A percentile compares a stretch with the other conserved stretches of the same genome.
These are phyloP conservation scores for Clonostachys solani DNA, from an alignment of 2,329 filamentous ascomycete species.

Conservation along the genomic window DNA sequence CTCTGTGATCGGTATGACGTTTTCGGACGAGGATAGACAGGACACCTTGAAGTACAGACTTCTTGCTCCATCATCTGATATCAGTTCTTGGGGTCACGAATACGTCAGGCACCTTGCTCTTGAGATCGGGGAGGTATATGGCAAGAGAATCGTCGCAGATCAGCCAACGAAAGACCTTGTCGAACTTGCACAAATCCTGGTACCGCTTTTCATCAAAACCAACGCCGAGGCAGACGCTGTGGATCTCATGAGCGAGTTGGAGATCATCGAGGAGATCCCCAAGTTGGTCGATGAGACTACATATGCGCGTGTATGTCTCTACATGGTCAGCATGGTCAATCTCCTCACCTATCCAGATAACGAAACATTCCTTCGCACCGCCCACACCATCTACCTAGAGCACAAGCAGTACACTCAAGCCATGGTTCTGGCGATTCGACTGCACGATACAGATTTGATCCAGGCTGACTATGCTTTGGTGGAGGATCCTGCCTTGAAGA, in stretches of 20 bases:
- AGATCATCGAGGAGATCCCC: constrained; percentile 91
- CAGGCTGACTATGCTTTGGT: constrained; percentile 76
- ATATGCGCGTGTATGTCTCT: constrained; percentile 87
- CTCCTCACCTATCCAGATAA: constrained; percentile 97
- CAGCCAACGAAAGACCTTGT: constrained; percentile 80
- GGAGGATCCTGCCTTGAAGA: constrained; percentile 76
- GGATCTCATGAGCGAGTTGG: constrained; percentile 92
- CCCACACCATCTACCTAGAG: constrained; percentile 88
- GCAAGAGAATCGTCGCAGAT: constrained; percentile 80
- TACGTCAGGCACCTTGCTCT: constrained; percentile 94
- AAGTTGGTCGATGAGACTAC: constrained; percentile 92
- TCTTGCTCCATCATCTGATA: constrained; percentile 83
- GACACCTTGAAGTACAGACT: constrained; percentile 96
- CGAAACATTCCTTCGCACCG: constrained; percentile 87
- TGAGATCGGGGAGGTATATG: constrained; percentile 93
- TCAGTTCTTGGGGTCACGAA: constrained; percentile 97
- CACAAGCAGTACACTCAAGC: constrained; percentile 94
- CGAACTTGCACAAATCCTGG: constrained; percentile 76
- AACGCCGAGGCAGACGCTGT: constrained; percentile 98
- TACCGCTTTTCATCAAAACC: constrained; percentile 93
- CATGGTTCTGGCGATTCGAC: constrained; percentile 86
- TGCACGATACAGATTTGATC: constrained; percentile 85
- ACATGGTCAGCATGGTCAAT: constrained; percentile 99
- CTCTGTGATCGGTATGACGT: constrained; percentile 98
- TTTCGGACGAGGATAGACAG: constrained; percentile 91